phyloP scores from a whole-genome alignment of 2,329 filamentous ascomycete species.

The Lasiodiplodia gonubiensis region DNA sequence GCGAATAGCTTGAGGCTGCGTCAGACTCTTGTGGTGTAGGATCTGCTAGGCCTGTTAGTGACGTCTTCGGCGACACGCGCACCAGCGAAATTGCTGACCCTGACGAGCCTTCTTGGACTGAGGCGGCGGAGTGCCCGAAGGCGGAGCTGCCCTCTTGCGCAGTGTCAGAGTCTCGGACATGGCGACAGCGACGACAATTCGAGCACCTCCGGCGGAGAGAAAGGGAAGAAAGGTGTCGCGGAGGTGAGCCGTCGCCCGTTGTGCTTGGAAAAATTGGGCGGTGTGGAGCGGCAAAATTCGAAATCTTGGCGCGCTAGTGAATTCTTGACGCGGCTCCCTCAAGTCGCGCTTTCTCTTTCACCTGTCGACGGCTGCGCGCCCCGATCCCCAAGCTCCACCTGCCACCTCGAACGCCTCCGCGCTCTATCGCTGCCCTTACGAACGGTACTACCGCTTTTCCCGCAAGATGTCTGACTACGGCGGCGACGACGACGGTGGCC shows the following conservation, averaged over 20 bases:
- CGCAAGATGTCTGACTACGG: slow-evolving; percentile 54
- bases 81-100: slow-evolving; percentile 31
- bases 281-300: neutral
- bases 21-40: slow-evolving; percentile 3
- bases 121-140: neutral
- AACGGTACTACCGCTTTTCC: neutral
- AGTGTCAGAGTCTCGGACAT: slow-evolving; percentile 2
- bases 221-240: neutral
- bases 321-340: slow-evolving; percentile 24
- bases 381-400: slow-evolving; percentile 4
- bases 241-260: neutral
- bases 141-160: slow-evolving; percentile 18
- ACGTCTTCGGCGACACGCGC: slow-evolving; percentile 5
- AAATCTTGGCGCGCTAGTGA: slow-evolving; percentile 18
- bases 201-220: neutral
- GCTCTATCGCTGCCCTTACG: neutral
- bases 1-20: slow-evolving; percentile 6
- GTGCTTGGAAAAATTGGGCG: slow-evolving; percentile 23
- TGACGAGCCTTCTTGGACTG: slow-evolving; percentile 38
- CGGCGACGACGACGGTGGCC: slow-evolving; percentile 45
- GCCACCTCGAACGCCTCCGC: neutral
- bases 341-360: slow-evolving; percentile 22
- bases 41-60: slow-evolving; percentile 1
- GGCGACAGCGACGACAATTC: neutral
- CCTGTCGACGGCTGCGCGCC: slow-evolving; percentile 4